Conservation (phyloP, 2,329 filamentous ascomycete species). For the Penicillium thymicola region DNA sequence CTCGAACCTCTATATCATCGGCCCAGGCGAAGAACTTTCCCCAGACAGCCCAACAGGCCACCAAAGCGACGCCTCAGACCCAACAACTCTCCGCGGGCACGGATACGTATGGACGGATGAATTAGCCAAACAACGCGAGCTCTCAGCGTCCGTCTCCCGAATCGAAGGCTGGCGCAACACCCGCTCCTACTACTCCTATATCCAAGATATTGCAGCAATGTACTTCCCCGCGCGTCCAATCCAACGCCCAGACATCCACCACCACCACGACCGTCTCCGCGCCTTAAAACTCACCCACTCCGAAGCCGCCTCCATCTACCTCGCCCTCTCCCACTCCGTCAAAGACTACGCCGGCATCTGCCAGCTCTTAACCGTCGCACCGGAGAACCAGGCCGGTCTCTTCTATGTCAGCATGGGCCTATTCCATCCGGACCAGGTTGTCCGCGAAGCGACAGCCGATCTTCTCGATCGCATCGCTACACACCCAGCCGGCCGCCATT, state of each 20-base stretch:
- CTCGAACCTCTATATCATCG: conserved; percentile 76
- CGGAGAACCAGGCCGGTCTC: conserved; percentile 79
- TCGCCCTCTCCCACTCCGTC: conserved; percentile 71
- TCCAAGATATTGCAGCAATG: conserved; percentile 61
- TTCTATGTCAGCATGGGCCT: conserved; percentile 89
- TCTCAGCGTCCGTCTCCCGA: conserved; percentile 84
- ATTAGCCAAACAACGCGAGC: conserved; percentile 71
- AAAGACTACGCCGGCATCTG: conserved; percentile 82
- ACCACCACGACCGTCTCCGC: conserved; percentile 87
- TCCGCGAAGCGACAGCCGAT: conserved; percentile 72
- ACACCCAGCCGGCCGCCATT: conserved; percentile 89
- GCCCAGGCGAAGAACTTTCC: conserved; percentile 61
- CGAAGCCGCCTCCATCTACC: conserved; percentile 79
- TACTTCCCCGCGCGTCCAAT: conserved; percentile 39
- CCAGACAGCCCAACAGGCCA: conserved; percentile 51
- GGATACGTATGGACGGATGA: conserved; percentile 96
- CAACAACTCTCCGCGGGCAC: conserved; percentile 68
- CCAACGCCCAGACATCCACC: conserved; percentile 66
- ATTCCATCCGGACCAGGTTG: conserved; percentile 82
- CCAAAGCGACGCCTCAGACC: conserved; percentile 34
- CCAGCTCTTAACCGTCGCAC: conserved; percentile 75
- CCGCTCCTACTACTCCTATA: conserved; percentile 90
- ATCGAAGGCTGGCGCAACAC: conserved; percentile 98
- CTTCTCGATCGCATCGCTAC: conserved; percentile 77
- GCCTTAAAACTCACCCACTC: conserved; percentile 72